Percentiles rank a stretch among this genome's conserved stretches.
Conservation (phyloP, 2,329 filamentous ascomycete genomes). For the Botrytis paeoniae region DNA sequence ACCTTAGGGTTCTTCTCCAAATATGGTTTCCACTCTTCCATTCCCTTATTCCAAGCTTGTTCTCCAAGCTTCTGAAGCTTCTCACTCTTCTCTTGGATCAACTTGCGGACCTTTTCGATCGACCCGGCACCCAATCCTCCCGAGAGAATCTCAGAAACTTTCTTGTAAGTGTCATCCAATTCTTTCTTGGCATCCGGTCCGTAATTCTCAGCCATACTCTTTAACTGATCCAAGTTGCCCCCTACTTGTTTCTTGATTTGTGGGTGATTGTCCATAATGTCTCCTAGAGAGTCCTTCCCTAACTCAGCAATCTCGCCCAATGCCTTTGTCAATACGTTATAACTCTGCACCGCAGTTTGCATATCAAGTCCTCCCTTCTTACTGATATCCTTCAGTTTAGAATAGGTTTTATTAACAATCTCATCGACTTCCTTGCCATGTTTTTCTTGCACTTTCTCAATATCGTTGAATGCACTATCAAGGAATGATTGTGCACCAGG, state of each 20-base stretch:
- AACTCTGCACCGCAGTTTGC: constrained; percentile 59
- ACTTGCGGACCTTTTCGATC: constrained; percentile 53
- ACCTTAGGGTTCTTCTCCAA: constrained; percentile 75
- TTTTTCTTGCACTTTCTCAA: constrained; percentile 64
- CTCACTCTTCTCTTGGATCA: constrained; percentile 68
- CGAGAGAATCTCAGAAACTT: constrained; percentile 62
- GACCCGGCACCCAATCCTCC: constrained; percentile 57
- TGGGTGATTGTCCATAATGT: constrained; percentile 72
- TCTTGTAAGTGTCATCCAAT: constrained; percentile 66
- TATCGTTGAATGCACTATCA: constrained; percentile 66
- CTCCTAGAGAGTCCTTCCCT: constrained; percentile 58
- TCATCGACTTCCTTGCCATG: constrained; percentile 68
- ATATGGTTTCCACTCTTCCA: constrained; percentile 68
- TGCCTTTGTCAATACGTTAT: constrained; percentile 61
- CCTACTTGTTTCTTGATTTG: constrained; percentile 70
- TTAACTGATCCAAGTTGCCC: constrained; percentile 64
- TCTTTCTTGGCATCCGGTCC: constrained; percentile 76
- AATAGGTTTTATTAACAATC: constrained; percentile 65
- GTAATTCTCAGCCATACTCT: constrained; percentile 65
- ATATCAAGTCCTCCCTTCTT: constrained; percentile 56
- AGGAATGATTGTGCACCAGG: constrained; percentile 68
- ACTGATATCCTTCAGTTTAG: constrained; percentile 60
- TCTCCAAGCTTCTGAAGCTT: constrained; percentile 66
- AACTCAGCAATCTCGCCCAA: constrained; percentile 58
- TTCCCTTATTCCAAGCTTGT: constrained; percentile 67